These are phyloP conservation scores for Parastagonospora nodorum DNA, from an alignment of 2,329 filamentous ascomycete genomes.

Conservation along the genomic window DNA sequence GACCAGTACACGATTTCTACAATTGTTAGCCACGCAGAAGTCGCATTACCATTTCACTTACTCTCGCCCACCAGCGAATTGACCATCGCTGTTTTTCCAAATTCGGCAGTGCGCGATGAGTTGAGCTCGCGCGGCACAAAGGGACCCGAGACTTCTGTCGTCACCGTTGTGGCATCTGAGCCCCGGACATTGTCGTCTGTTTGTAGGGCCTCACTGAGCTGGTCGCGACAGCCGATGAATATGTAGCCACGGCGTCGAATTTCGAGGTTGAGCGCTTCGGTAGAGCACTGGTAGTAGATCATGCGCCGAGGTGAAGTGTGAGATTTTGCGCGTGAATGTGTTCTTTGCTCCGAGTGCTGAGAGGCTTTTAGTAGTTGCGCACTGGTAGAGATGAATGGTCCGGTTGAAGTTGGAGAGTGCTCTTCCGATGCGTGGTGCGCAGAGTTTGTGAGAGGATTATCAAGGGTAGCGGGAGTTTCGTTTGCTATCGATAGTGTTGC, in stretches of 20 bases:
- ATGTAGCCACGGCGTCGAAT: constrained; percentile 18
- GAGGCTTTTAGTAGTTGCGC: no score
- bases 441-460: no score
- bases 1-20: constrained; percentile 33
- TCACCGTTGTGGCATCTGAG: constrained; percentile 26
- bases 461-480: no score
- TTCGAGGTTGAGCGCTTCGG: constrained; percentile 20
- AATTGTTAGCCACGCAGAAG: background rate
- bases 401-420: no score
- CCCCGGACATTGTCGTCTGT: constrained; percentile 24
- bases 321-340: no score
- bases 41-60: constrained; percentile 2
- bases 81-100: constrained; percentile 10
- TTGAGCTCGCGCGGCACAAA: constrained; percentile 3
- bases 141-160: constrained; percentile 5
- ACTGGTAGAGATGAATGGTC: no score
- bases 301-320: constrained; percentile 11
- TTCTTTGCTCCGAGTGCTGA: no score
- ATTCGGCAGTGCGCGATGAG: constrained; percentile 12
- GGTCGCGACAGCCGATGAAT: constrained; percentile 16
- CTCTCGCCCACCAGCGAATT: constrained; percentile 24
- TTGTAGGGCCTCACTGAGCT: constrained; percentile 24
- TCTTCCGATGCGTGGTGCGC: no score
- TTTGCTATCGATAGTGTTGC: no score
- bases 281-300: constrained; percentile 32